A percentile compares a stretch with the other conserved stretches of the same genome.
These are phyloP conservation scores for Sporothrix pseudoabietina DNA, from an alignment of 2,329 filamentous ascomycete genomes.

Conservation along the genomic window DNA sequence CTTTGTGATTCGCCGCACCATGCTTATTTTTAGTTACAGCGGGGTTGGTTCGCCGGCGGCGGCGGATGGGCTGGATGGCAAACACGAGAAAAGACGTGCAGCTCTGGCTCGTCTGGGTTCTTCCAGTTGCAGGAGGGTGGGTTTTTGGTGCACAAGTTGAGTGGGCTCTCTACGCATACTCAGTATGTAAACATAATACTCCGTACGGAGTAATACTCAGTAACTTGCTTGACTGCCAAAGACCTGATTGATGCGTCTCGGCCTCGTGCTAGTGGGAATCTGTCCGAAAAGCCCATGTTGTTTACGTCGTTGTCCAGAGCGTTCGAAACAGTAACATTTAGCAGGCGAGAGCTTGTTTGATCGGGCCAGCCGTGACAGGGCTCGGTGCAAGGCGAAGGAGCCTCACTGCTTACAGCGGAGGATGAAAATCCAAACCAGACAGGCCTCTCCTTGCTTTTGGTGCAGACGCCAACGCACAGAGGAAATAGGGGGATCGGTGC, in stretches of 20 bases:
- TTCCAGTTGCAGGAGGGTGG: background rate
- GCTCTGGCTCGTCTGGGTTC: background rate
- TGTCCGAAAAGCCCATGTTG: background rate
- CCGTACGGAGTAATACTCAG: no score
- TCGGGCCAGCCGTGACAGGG: background rate
- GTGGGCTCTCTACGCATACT: no score
- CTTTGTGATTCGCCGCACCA: constrained; percentile 3
- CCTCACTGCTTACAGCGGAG: background rate
- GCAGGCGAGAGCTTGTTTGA: background rate
- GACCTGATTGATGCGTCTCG: constrained; percentile 10
- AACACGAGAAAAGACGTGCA: background rate
- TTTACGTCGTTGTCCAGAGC: background rate
- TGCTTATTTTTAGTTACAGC: constrained; percentile 27
- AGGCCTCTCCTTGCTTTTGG: constrained; percentile 8
- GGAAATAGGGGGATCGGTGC: background rate
- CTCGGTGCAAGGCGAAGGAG: background rate
- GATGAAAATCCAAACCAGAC: background rate
- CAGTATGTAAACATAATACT: no score
- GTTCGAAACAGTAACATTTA: background rate
- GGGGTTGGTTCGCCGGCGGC: background rate
- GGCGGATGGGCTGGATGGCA: background rate
- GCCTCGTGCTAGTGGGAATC: background rate
- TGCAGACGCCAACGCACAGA: background rate
- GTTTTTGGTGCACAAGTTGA: background rate
- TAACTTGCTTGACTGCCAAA: background rate